Conservation (phyloP, 2,329 filamentous ascomycete genomes). For the Neocatenulostroma microsporum region DNA sequence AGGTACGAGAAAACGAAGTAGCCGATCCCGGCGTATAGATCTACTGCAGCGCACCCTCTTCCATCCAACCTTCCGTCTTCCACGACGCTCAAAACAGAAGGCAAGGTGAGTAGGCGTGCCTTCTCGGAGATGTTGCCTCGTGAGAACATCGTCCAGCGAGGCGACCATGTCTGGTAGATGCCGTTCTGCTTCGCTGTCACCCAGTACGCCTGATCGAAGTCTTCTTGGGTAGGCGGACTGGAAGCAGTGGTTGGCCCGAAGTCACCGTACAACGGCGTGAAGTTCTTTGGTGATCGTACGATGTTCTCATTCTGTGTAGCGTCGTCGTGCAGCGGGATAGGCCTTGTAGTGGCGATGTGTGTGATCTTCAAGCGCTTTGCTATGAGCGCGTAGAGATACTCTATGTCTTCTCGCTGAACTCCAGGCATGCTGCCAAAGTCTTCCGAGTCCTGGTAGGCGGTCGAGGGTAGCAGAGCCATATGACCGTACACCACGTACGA, state of each 20-base stretch:
- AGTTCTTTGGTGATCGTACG: constrained; percentile 62
- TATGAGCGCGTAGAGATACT: constrained; percentile 37
- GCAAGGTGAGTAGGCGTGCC: constrained; percentile 55
- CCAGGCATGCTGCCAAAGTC: constrained; percentile 10
- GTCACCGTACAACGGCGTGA: constrained; percentile 63
- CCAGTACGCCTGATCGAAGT: constrained; percentile 69
- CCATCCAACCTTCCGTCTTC: constrained; percentile 27
- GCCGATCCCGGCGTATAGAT: constrained; percentile 87
- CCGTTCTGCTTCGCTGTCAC: constrained; percentile 65
- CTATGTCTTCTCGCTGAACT: constrained; percentile 22
- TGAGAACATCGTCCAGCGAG: constrained; percentile 88
- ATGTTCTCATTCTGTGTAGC: constrained; percentile 48
- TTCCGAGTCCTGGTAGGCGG: constrained; percentile 31
- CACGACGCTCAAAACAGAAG: constrained; percentile 24
- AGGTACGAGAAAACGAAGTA: constrained; percentile 88
- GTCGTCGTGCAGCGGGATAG: constrained; percentile 38
- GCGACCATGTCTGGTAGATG: constrained; percentile 78
- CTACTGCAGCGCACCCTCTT: constrained; percentile 44
- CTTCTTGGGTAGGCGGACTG: constrained; percentile 30
- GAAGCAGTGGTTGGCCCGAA: constrained; percentile 52
- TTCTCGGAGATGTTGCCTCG: constrained; percentile 88
- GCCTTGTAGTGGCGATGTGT: constrained; percentile 52
- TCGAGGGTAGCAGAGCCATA: constrained; percentile 49
- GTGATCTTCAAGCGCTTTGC: constrained; percentile 39
- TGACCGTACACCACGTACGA: constrained; percentile 51